Percentiles rank a stretch among this genome's conserved stretches.
These are phyloP conservation scores for Phytophthora lateralis DNA, from an alignment of 352 stramenopile species.

Conservation along the genomic window DNA sequence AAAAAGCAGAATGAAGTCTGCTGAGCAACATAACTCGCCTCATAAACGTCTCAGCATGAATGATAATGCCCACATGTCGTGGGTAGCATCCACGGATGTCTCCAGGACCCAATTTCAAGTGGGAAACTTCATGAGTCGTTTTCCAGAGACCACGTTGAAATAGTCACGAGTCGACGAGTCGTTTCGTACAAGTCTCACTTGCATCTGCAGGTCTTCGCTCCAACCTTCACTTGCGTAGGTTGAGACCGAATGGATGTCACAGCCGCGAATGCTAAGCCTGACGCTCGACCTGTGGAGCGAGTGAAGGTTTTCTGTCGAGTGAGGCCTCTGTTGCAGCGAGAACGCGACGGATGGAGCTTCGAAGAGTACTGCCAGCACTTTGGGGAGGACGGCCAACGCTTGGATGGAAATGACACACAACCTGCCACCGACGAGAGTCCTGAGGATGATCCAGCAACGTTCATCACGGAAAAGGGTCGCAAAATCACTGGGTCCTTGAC, in stretches of 20 bases:
- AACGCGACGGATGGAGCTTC: conserved; percentile 67
- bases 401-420: conserved; percentile 18
- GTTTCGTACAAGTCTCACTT: conserved; percentile 13
- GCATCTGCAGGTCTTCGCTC: not conserved
- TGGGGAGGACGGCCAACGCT: conserved; percentile 27
- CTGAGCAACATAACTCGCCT: too few relatives aligned
- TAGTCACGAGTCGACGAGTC: conserved; percentile 16
- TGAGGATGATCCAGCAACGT: conserved; percentile 47
- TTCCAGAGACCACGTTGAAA: conserved; percentile 18
- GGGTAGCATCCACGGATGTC: not conserved
- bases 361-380: conserved; percentile 56
- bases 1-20: not conserved
- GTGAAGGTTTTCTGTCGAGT: conserved; percentile 78
- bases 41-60: too few relatives aligned
- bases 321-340: conserved; percentile 59
- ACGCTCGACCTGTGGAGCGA: conserved; percentile 43
- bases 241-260: conserved; percentile 21
- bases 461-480: conserved; percentile 67
- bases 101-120: not conserved
- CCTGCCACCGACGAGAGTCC: conserved; percentile 28
- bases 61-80: not conserved
- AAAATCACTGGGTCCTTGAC: conserved; percentile 22
- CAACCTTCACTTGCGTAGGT: conserved; percentile 1
- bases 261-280: conserved; percentile 10
- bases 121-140: conserved; percentile 2